phyloP scores from a whole-genome alignment of 148 eudicot genomes.

The Polygonum aviculare region DNA sequence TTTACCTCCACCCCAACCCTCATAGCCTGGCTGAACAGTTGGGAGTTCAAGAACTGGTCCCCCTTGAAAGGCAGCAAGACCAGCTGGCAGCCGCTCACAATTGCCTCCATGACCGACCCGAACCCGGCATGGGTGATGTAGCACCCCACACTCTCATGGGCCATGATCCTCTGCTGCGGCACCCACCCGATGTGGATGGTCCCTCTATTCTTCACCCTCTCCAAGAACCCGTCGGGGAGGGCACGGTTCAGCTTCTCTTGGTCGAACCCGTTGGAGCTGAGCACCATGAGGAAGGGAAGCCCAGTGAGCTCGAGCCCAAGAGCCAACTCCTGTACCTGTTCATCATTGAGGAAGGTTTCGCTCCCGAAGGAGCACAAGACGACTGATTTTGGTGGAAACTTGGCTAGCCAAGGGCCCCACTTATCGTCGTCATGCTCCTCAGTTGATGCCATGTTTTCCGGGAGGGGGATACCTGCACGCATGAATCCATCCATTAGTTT shows the following conservation, averaged over 20 bases:
- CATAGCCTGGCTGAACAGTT: conserved; percentile 27
- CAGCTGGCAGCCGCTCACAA: conserved; percentile 41
- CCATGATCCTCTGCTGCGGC: conserved; percentile 41
- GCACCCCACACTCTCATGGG: conserved; percentile 42
- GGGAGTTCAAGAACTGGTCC: conserved; percentile 38
- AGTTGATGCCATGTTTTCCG: conserved; percentile 12
- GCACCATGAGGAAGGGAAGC: conserved; percentile 38
- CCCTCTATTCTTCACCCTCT: conserved; percentile 30
- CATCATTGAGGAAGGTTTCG: conserved; percentile 30
- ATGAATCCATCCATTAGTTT: too few relatives aligned
- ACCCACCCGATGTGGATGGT: conserved; percentile 43
- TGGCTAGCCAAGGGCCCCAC: conserved; percentile 28
- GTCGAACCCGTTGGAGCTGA: conserved; percentile 25
- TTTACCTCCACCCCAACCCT: conserved; percentile 46
- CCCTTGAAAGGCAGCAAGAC: conserved; percentile 37
- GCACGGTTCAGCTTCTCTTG: conserved; percentile 21
- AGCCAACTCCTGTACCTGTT: conserved; percentile 33
- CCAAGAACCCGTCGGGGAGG: conserved; percentile 33
- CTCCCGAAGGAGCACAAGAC: conserved; percentile 43
- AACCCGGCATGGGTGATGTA: conserved; percentile 40
- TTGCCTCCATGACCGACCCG: conserved; percentile 41
- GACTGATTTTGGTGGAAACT: conserved; percentile 28
- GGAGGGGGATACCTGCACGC: conserved; percentile 12
- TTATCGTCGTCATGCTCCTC: conserved; percentile 17
- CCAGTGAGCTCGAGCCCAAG: conserved; percentile 38